Conservation (phyloP, 129 eudicot species). For the Kitagawia praeruptora region DNA sequence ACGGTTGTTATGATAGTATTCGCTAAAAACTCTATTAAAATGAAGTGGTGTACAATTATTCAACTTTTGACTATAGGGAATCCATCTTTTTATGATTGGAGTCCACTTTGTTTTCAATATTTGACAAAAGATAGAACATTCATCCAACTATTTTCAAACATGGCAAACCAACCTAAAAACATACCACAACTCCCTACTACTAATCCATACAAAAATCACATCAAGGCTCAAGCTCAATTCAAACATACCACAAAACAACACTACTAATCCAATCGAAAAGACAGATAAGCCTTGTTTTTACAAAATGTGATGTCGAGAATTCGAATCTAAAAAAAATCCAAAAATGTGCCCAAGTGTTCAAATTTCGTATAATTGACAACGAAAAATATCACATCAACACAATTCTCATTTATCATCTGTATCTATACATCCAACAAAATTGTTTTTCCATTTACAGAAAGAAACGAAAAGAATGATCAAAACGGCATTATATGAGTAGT, state of each 20-base stretch:
- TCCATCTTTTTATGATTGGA: background rate
- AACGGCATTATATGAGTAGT: constrained; percentile 86
- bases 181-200: background rate
- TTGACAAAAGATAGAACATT: background rate
- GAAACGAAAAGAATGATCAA: constrained; percentile 31
- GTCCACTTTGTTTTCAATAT: constrained; percentile 4
- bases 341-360: background rate
- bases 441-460: constrained; percentile 4
- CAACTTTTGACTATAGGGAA: background rate
- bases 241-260: background rate
- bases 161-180: background rate
- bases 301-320: too few relatives aligned
- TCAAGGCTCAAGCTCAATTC: background rate
- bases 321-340: too few relatives aligned
- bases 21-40: background rate
- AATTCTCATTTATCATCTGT: background rate
- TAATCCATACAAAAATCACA: background rate
- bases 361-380: too few relatives aligned
- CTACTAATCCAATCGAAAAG: background rate
- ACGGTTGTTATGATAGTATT: background rate
- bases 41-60: background rate
- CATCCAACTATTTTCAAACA: background rate
- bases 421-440: constrained; percentile 6
- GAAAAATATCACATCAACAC: background rate
- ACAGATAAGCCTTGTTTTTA: too few relatives aligned